Base-by-base conservation (phyloP, 2,329 filamentous ascomycete genomes). In the Furcasterigmium sp. region DNA sequence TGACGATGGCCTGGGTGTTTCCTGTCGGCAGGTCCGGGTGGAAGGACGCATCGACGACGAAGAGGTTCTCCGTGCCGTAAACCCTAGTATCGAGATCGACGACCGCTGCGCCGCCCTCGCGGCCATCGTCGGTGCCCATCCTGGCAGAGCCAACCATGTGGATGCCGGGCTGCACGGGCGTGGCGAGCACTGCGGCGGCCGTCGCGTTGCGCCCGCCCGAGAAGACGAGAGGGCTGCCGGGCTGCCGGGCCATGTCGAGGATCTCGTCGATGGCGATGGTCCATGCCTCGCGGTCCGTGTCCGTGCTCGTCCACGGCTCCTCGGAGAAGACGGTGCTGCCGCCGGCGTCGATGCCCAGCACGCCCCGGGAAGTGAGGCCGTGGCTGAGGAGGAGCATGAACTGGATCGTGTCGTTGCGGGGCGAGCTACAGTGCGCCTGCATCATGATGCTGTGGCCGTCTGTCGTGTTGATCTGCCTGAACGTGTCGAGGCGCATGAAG, bases 41-140 rank as follows among this genome's bases (percentile, higher is more conserved):
- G 49, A 84, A 78, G 18, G 72, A 73, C 0, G 75, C 78, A 47
- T 83, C 80, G 3, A 83, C 74, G 11, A 82, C 73, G 53, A 79
- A 80, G 37, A 81, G 60, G 58, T 81, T 81, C 46, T 80, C 73
- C 0, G 74, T 81, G 36, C 78, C 77, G 50, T 76, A 81, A 4
- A 81, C 74, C 56, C 71, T 74, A 40, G 75, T 74, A 56, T 80
- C 64, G 5, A 69, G 54, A 50, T 81, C 77, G 0, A 81, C 76
- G 2, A 81, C 77, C 2, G 72, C 64, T 20, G 64, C 70, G 5
- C 76, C 75, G 36, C 51, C 56, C 36, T 60, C 49, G 1, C 70
- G 67, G 7, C 72, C 73, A n/a, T 32, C 26, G 28, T 76, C 69
- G 0, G 60, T 59, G 5, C 76, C 76, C 55, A 80, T 69, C 54